phyloP scores from a whole-genome alignment of 139 green algal genomes.

The Closterium sp. region DNA sequence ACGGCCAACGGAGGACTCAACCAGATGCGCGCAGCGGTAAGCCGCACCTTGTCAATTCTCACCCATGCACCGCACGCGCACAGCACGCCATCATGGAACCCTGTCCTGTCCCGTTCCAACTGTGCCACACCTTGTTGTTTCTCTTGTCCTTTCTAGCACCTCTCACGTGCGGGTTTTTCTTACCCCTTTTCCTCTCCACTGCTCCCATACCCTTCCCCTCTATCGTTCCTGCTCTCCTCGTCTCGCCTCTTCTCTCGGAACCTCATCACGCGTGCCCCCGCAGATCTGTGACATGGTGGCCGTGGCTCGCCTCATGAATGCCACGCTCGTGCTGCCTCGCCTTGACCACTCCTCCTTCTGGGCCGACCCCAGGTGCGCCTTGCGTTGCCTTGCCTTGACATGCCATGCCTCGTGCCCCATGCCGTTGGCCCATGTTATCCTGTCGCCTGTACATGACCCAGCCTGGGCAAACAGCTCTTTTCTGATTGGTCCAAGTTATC shows the following conservation, averaged over 20 bases:
- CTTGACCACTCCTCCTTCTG: conserved; percentile 48
- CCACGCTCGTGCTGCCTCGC: conserved; percentile 31
- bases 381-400: neutral
- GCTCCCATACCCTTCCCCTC: neutral
- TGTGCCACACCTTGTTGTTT: neutral
- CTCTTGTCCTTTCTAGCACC: too few relatives aligned
- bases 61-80: neutral
- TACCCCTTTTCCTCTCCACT: neutral
- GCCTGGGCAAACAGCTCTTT: neutral
- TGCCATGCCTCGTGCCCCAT: neutral
- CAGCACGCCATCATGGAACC: neutral
- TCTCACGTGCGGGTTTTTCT: too few relatives aligned
- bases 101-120: neutral
- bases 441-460: neutral
- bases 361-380: conserved; percentile 17
- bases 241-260: neutral
- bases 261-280: neutral
- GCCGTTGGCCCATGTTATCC: neutral
- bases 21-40: conserved; percentile 33
- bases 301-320: conserved; percentile 40
- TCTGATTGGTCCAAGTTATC: neutral
- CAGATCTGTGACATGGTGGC: conserved; percentile 51
- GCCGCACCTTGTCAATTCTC: neutral
- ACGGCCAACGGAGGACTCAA: conserved; percentile 38
- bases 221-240: neutral